Evolutionary conservation across 345 rosid genomes (phyloP), one percentile per base, ranked within the genome.

Genomic region (Pistacia integerrima): DNA sequence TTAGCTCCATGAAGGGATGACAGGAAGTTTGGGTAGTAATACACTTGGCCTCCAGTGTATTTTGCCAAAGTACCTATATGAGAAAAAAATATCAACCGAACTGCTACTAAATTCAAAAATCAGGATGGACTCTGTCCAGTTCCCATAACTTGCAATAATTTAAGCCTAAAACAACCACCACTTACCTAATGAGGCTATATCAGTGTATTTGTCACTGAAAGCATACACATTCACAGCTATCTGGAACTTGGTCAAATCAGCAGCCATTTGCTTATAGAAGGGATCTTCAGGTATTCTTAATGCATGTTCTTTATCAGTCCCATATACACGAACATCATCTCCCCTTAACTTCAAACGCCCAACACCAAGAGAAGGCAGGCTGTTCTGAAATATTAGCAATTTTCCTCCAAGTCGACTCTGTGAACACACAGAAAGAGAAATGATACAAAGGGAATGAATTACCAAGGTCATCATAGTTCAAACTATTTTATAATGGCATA

Each of bases 231-330:
- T 92, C 67, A 90, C 94, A 77, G 92, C 98, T 82, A 94, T 92
- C 90, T 97, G 98, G 78, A 78, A 91, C 87, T 97, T 97, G 73
- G 99, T 91, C 75, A 92, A 90, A 89, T 97, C 99, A 35, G 99
- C 99, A 86, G 99, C 98, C 98, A 94, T 91, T 85, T 94, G 97
- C 83, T 97, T 97, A 77, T 94, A 94, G 79, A 92, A 97, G 66
- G 91, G 89, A 81, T 97, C 98, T 84, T 97, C 99, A 70, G 98
- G 90, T 76, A 90, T 76, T 82, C 99, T 88, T 78, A 97, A 86
- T 30, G 85, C 35, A 81, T 88, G 82, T 77, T 97, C 99, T 82
- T 94, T 97, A 77, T 97, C 98, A 41, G 99, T 94, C 72, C 99
- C 99, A 85, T 97, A 94, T 25, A 87, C 83, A 74, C 97, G 96